phyloP scores from a whole-genome alignment of 2,329 filamentous ascomycete species.

The Colletotrichum caudatum region DNA sequence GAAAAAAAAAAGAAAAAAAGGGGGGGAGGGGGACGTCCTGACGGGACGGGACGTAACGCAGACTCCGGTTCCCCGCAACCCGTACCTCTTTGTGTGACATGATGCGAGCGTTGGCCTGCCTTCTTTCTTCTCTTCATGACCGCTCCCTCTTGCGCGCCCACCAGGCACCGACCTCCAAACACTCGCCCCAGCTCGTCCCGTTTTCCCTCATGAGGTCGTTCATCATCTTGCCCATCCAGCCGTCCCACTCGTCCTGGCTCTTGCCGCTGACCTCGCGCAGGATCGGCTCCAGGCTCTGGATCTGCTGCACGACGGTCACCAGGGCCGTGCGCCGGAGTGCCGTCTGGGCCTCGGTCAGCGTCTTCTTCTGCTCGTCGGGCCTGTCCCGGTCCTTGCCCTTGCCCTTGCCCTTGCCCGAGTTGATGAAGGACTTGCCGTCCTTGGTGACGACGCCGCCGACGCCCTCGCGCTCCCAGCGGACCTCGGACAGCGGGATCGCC shows the following conservation, averaged over 20 bases:
- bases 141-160: constrained; percentile 79
- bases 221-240: constrained; percentile 90
- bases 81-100: not conserved
- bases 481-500: constrained; percentile 86
- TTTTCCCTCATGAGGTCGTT: constrained; percentile 83
- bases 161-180: constrained; percentile 87
- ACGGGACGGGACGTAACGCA: constrained; percentile 16
- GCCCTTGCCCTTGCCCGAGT: constrained; percentile 61
- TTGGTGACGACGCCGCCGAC: constrained; percentile 72
- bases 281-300: constrained; percentile 86
- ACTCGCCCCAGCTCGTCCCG: constrained; percentile 85
- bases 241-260: constrained; percentile 91
- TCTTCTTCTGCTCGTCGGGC: constrained; percentile 57
- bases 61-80: constrained; percentile 28
- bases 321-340: constrained; percentile 85
- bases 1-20: not conserved
- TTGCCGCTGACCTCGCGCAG: constrained; percentile 86
- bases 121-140: not conserved
- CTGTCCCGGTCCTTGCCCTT: constrained; percentile 56
- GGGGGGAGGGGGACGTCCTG: not conserved
- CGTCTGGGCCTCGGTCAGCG: constrained; percentile 75
- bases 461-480: constrained; percentile 87
- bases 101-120: not conserved
- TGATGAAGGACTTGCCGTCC: constrained; percentile 70
- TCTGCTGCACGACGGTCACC: constrained; percentile 82